phyloP scores from a whole-genome alignment of 495 filamentous ascomycete genomes.

The Aspergillus conjunctus region DNA sequence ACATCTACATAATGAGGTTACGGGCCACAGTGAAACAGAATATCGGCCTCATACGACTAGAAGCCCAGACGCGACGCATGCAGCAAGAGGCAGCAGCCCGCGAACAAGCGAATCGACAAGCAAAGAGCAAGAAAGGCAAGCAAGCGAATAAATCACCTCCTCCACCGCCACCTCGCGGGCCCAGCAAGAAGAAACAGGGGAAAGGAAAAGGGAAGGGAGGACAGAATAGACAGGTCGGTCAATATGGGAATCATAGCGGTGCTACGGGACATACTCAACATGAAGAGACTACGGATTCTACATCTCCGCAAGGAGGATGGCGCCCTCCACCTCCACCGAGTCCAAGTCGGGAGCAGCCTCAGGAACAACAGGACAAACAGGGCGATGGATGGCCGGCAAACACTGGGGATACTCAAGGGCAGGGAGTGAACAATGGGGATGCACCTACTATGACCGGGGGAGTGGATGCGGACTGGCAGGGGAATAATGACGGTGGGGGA shows the following conservation, averaged over 20 bases:
- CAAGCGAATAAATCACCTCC: neutral
- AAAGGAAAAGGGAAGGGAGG: conserved; percentile 1
- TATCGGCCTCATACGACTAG: neutral
- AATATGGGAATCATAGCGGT: neutral
- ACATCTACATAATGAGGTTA: conserved; percentile 1
- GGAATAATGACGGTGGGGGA: neutral
- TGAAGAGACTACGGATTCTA: neutral
- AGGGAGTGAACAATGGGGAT: neutral
- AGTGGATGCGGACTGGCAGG: neutral
- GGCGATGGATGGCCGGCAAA: neutral
- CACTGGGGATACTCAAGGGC: neutral
- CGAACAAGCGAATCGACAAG: neutral
- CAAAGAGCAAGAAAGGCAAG: neutral
- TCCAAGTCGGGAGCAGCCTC: neutral
- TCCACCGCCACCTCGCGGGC: neutral
- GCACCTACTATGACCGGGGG: neutral
- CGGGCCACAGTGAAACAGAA: conserved; percentile 1
- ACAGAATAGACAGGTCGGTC: neutral
- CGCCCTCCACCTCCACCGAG: neutral
- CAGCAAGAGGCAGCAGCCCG: neutral
- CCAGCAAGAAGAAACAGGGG: neutral
- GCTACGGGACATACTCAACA: neutral
- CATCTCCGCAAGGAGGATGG: neutral
- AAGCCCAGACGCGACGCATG: neutral
- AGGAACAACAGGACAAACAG: neutral